Evolutionary conservation across 1,284 basidiomycete genomes (phyloP), one percentile per base, ranked within the genome.

Genomic region (Phylloporus gajari): DNA sequence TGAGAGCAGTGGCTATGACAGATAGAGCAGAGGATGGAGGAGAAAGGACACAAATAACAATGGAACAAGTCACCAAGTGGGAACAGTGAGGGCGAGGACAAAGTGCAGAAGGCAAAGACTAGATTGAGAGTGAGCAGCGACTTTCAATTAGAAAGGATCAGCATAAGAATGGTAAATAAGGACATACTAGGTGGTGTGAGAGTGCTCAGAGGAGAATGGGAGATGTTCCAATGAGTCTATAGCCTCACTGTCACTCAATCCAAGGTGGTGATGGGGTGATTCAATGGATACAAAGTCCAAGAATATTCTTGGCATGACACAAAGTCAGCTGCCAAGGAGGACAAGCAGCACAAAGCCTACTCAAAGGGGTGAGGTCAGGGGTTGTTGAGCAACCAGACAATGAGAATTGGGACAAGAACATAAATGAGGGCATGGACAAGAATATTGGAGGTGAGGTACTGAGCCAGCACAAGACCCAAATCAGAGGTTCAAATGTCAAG

Each of bases 331-430:
- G 11, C 61, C 13, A 9, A 63, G 61, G n/a, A 5, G n/a, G 61
- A 25, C 44, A n/a, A 63, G 61, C n/a, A 8, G 61, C 61, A 63
- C 61, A 63, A 44, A 63, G 61, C 61, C 61, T 32, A 51, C 64
- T 56, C 60, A 9, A 32, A 7, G 19, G 21, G 5, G 21, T 21
- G 7, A 46, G 44, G 44, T 0, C 44, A 46, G 9, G 44, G 44
- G 7, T 8, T 9, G 7, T 7, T 23, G 5, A 23, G 21, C 44
- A 19, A 46, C 21, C 6, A 23, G 19, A 23, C 6, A 21, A 13
- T 21, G 3, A 44, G 44, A 21, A 42, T 3, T 17, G 13, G 13
- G 7, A 5, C 7, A 9, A 46, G 44, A 23, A 46, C 2, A 21
- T 8, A 6, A 23, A 46, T 23, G 21, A 46, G 9, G 19, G 44